These are phyloP conservation scores for Yamadazyma kanchanaburiensis DNA, from an alignment of 1,139 yeast genomes.

Conservation along the genomic window DNA sequence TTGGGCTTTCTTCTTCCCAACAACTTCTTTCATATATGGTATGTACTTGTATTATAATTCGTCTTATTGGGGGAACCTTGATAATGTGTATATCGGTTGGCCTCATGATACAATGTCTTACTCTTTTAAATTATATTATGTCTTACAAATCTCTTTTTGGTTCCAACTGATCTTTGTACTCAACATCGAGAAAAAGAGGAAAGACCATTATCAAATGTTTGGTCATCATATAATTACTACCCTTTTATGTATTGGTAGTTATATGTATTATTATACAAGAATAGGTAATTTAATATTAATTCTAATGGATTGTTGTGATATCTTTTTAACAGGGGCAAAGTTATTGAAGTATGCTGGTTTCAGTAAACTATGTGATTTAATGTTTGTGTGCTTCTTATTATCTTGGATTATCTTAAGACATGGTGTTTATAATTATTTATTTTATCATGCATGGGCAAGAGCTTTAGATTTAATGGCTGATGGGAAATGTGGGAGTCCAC, in stretches of 20 bases:
- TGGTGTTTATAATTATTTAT: conserved; percentile 65
- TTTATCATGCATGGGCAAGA: conserved; percentile 47
- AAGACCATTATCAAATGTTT: conserved; percentile 85
- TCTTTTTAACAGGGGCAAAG: conserved; percentile 69
- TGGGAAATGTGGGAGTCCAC: conserved; percentile 32
- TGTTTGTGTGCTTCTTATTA: conserved; percentile 65
- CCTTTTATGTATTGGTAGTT: conserved; percentile 65
- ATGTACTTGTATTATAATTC: conserved; percentile 54
- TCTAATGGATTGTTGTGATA: conserved; percentile 83
- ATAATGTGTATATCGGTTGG: conserved; percentile 67
- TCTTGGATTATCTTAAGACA: conserved; percentile 76
- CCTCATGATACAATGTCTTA: conserved; percentile 59
- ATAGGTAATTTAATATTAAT: conserved; percentile 77
- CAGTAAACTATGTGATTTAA: conserved; percentile 56
- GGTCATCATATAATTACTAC: conserved; percentile 84
- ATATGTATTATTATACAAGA: conserved; percentile 66
- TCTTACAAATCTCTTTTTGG: conserved; percentile 75
- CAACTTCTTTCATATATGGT: conserved; percentile 56
- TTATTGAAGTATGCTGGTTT: conserved; percentile 71
- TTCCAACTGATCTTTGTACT: conserved; percentile 74
- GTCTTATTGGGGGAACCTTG: conserved; percentile 57
- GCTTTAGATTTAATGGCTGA: conserved; percentile 35
- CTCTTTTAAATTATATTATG: conserved; percentile 65
- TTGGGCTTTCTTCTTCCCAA: conserved; percentile 70
- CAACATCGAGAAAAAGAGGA: conserved; percentile 73